Evolutionary conservation across 2,329 filamentous ascomycete genomes (phyloP), one percentile per base, ranked within the genome.

Genomic region (Xylariales sp.): DNA sequence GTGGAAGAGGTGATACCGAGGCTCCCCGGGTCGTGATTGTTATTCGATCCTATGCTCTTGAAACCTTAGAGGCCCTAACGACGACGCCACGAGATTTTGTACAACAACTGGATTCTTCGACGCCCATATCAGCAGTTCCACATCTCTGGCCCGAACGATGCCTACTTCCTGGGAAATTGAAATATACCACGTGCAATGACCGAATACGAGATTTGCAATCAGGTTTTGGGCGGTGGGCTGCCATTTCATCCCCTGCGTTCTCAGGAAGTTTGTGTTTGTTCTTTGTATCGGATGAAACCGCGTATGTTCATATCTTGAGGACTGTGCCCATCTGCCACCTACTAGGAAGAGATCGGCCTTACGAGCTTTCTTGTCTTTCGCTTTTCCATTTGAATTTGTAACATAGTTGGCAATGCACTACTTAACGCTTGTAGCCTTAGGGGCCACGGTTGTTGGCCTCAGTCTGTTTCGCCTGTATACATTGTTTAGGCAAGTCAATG

Each of bases 401-500:
- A 23, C 12, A 34, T 18, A 32, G 14, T 18, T 43, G 53, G 46
- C 62, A 78, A 78, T 78, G 76, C 75, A 77, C 69, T 30, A 69
- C 34, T 67, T 76, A 43, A 76, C 76, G 30, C 43, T 74, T 16
- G 16, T 74, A 34, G 62, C 68, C 45, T 68, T 77, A 5, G 64
- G 64, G 60, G 65, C 54, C 18, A 68, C 68, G 59, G 50, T 77
- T 16, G 62, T 75, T 28, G 70, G 71, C 65, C 62, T 74, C 32
- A 60, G 65, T 16, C 61, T 69, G 41, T 69, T 73, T 63, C 75
- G 74, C 45, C 64, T 80, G 12, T 65, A 76, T 57, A 74, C 72
- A 39, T 53, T 67, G 43, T 80, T 74, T 61, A 72, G 70, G 43
- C 69, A 77, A 41, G 74, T 79, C 28, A 80, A 80, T 65, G 68